Conservation (phyloP, 495 filamentous ascomycete genomes). For the Collariella sp. region DNA sequence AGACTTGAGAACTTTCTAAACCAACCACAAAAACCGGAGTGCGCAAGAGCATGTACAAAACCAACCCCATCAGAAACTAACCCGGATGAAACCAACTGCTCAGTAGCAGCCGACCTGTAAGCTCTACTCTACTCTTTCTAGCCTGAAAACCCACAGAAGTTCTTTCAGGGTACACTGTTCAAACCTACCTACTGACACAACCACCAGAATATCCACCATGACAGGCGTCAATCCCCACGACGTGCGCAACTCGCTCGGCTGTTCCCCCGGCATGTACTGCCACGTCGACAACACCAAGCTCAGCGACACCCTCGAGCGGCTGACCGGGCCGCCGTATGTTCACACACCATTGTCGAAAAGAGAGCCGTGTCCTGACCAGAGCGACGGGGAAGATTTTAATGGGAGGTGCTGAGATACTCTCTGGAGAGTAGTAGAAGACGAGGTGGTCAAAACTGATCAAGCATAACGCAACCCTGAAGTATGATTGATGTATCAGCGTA, state of each 20-base stretch:
- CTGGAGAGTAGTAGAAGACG: too few relatives aligned
- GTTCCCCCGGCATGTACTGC: constrained; percentile 7
- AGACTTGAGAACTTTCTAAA: too few relatives aligned
- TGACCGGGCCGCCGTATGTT: not conserved
- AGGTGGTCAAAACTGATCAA: too few relatives aligned
- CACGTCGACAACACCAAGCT: constrained; percentile 4
- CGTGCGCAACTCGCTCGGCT: constrained; percentile 8
- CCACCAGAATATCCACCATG: constrained; percentile 9
- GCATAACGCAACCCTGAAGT: too few relatives aligned
- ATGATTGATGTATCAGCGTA: too few relatives aligned
- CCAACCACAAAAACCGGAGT: too few relatives aligned
- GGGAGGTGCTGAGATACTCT: too few relatives aligned
- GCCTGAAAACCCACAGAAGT: not conserved
- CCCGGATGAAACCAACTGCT: constrained; percentile 1
- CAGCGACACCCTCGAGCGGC: not conserved
- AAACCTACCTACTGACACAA: not conserved
- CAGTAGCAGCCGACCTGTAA: constrained; percentile 11
- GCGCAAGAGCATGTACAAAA: not conserved
- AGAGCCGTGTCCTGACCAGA: too few relatives aligned
- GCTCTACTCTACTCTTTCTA: too few relatives aligned
- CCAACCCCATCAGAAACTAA: not conserved
- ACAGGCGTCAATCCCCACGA: constrained; percentile 7
- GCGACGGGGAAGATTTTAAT: too few relatives aligned
- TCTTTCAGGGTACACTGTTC: too few relatives aligned
- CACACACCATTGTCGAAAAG: not conserved